These are phyloP conservation scores for Phylloboletellus chloephorus DNA, from an alignment of 1,284 basidiomycete species.

Conservation along the genomic window DNA sequence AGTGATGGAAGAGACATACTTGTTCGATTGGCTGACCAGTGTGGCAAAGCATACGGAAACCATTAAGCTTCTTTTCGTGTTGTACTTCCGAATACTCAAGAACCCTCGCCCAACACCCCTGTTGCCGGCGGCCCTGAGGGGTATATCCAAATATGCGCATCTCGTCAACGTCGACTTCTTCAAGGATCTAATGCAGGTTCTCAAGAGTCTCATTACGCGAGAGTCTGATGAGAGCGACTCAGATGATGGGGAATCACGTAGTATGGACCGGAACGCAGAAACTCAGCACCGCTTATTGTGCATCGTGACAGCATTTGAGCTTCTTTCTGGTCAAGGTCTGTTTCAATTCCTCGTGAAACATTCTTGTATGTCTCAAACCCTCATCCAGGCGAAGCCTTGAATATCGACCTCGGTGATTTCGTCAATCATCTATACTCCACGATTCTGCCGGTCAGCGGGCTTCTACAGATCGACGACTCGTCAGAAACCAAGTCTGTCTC, in stretches of 20 bases:
- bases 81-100: conserved; percentile 97
- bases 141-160: conserved; percentile 91
- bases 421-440: conserved; percentile 71
- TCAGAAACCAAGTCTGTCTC: conserved; percentile 18
- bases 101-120: conserved; percentile 77
- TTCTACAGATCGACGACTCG: conserved; percentile 45
- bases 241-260: conserved; percentile 33
- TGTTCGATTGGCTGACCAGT: conserved; percentile 18
- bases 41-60: conserved; percentile 80
- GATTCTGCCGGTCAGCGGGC: conserved; percentile 56
- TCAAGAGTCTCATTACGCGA: conserved; percentile 71
- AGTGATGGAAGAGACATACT: conserved; percentile 29
- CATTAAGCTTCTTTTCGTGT: conserved; percentile 93
- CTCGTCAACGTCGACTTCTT: conserved; percentile 99
- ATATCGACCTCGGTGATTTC: conserved; percentile 92
- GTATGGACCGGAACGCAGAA: conserved; percentile 24
- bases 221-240: conserved; percentile 42
- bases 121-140: conserved; percentile 84
- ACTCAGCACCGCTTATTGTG: conserved; percentile 74
- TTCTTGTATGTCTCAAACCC: conserved; percentile 10
- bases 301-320: conserved; percentile 93
- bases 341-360: conserved; percentile 14
- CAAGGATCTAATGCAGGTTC: conserved; percentile 85
- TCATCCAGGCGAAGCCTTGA: conserved; percentile 80
- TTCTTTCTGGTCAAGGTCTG: conserved; percentile 90